Evolutionary conservation across 1,139 yeast genomes (phyloP).

Genomic region (Insectozyma bohioensis): DNA sequence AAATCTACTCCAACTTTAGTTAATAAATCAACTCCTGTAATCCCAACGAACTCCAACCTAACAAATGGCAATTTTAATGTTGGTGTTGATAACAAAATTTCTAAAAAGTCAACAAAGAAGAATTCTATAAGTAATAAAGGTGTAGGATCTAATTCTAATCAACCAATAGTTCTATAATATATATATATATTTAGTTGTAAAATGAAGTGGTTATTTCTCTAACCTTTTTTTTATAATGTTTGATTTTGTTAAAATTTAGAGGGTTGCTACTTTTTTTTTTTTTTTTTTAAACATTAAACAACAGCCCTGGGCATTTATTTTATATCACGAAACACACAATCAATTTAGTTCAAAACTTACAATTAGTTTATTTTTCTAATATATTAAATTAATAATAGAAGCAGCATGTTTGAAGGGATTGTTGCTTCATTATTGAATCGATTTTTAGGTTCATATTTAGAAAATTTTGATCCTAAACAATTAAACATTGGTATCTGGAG

Average conservation of each 20-base stretch:
- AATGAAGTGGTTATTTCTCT: too few relatives aligned
- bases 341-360: too few relatives aligned
- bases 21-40: slow-evolving; percentile 10
- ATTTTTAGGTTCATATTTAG: slow-evolving; percentile 72
- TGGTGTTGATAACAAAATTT: slow-evolving; percentile 4
- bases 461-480: slow-evolving; percentile 93
- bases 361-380: too few relatives aligned
- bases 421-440: slow-evolving; percentile 56
- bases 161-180: slow-evolving; percentile 9
- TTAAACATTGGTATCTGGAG: slow-evolving; percentile 96
- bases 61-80: slow-evolving; percentile 3
- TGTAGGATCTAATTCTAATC: slow-evolving; percentile 8
- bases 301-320: too few relatives aligned
- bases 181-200: too few relatives aligned
- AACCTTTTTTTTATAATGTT: too few relatives aligned
- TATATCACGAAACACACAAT: too few relatives aligned
- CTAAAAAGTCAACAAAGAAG: slow-evolving; percentile 7
- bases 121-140: slow-evolving; percentile 8
- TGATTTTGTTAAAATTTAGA: too few relatives aligned
- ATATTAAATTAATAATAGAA: too few relatives aligned
- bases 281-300: too few relatives aligned
- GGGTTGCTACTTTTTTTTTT: too few relatives aligned
- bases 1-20: slow-evolving; percentile 12
- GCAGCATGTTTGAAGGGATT: slow-evolving; percentile 61
- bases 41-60: neutral